Evolutionary conservation across 768 basidiomycete species (phyloP), one percentile per base, ranked within the genome.

Genomic region (Termitomyces sp.): DNA sequence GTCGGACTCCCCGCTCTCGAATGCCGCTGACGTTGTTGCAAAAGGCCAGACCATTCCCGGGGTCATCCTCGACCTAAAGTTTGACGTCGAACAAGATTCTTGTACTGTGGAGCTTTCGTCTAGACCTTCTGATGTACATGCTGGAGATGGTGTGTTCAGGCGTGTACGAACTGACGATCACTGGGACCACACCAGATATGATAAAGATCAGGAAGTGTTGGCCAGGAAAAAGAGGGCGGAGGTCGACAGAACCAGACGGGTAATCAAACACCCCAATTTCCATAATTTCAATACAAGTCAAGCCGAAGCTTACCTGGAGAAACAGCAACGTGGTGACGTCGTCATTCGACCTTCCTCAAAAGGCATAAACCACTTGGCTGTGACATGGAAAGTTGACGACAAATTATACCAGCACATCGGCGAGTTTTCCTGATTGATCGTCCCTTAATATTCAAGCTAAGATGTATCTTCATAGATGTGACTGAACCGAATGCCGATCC

Each of bases 371-470:
- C 97, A 98, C 73, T 78, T 99, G 37, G 96, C 96, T 45, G 90
- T 99, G 10, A 99, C 97, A 0, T 99, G 97, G 97, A 99, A 98
- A 74, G 94, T 99, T 2, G 96, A 95, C 61, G 90, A 97, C 57
- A 91, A 87, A 59, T 75, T 99, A 28, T 98, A 91, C 71, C 97
- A 98, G 68, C 97, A 99, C 68, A 90, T 99, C 57, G 94, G 94
- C 94, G 66, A 51, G 88, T 66, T 34, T 42, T 39, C 37, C 16
- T 33, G 26, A 28, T 51, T 45, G 33, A 7, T 20, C 31, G 20
- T 18, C 7, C 5, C 34, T 18, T 24, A 12, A n/a, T n/a, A 33
- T 6, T 15, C 15, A 33, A 53, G 44, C 31, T 45, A 34, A 51
- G 24, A 37, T 42, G 6, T 44, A 33, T 20, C 29, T 50, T 31